Base-by-base conservation (phyloP, 2,329 filamentous ascomycete species). In the Ophiostoma angusticollis region DNA sequence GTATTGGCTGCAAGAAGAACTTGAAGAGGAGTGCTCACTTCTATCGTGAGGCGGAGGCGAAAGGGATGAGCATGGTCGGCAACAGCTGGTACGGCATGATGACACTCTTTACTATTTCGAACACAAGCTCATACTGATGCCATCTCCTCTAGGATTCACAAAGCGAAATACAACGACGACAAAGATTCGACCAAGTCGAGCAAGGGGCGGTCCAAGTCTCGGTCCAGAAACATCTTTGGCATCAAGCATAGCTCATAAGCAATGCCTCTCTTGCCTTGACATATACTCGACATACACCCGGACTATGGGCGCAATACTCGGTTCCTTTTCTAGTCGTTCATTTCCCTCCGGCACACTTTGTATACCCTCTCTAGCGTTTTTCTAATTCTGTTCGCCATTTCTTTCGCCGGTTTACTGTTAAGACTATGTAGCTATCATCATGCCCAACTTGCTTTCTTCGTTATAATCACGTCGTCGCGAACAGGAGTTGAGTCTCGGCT, bases 51-150 rank as follows among this genome's bases (percentile, higher is more conserved):
- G 91, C 91, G 6, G 91, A 94, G 57, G 78, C 80, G 18, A 91
- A 91, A 61, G 91, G 91, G 6, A 87, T 95, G 68, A 93, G 78
- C 59, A 96, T 96, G 86, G 81, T 94, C 41, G 91, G 91, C 40
- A 96, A 96, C 58, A 95, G 86, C 67, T 98, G 91, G 89, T 94
- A 68, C 56, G 84, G n/a, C n/a, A n/a, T n/a, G 72, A 41, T 44
- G 23, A 16, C 16, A 7, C 14, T 25, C 17, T 4, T 6, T 6
- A 25, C 6, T 5, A 8, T 17, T 16, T 8, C 5, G 22, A 14
- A 21, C 5, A 9, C 3, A 8, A 1, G 6, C 16, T 19, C 24
- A 5, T 19, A 9, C 11, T 27, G 34, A 40, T 46, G 45, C 27
- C 45, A 28, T 2, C 16, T 40, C 12, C 36, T 39, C 31, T 34